phyloP scores from a whole-genome alignment of 768 basidiomycete species.

The Lactifluus subvellereus region DNA sequence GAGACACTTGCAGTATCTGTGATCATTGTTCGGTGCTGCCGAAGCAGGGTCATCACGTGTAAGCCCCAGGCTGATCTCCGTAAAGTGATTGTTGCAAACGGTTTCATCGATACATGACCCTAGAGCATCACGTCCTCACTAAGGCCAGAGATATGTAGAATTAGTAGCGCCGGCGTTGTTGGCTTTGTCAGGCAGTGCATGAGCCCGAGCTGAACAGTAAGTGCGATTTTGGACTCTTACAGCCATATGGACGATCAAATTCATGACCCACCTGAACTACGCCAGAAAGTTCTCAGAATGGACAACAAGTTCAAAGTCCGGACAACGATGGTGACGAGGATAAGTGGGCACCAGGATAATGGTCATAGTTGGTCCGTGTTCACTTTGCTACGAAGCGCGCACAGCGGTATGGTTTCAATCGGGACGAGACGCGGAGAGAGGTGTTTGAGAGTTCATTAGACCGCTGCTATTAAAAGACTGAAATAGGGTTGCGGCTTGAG shows the following conservation, averaged over 20 bases:
- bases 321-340: background rate
- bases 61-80: background rate
- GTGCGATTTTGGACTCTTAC: background rate
- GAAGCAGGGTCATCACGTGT: background rate
- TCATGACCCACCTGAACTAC: background rate
- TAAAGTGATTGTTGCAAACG: background rate
- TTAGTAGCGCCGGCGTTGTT: background rate
- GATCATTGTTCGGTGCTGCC: background rate
- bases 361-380: background rate
- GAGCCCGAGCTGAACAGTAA: background rate
- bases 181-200: background rate
- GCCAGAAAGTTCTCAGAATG: background rate
- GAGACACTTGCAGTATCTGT: background rate
- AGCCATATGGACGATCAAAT: too few species aligned
- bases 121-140: background rate
- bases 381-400: background rate
- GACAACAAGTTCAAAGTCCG: constrained; percentile 6
- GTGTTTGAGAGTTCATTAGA: background rate
- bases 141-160: background rate
- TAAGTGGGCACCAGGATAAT: background rate
- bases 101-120: background rate
- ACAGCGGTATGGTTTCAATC: background rate
- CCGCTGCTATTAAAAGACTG: background rate
- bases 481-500: too few species aligned
- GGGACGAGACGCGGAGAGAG: background rate